Base-by-base conservation (phyloP, 2,329 filamentous ascomycete species). In the Cercospora janseana region DNA sequence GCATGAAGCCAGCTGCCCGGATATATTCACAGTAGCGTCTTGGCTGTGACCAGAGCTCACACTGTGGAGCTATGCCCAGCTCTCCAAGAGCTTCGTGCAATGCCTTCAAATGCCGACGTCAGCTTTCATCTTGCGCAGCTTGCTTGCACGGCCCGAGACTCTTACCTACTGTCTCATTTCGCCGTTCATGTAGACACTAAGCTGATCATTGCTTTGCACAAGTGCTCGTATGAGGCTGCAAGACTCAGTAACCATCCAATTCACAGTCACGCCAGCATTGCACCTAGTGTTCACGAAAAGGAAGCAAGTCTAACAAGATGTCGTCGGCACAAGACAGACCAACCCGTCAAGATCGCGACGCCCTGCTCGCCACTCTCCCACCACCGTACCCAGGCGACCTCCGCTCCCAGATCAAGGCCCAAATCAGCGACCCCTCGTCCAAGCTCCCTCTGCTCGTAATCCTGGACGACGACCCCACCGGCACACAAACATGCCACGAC, bases 401-500 rank as follows among this genome's bases (percentile, higher is more conserved):
- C 0, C 29, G 52, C 12, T n/a, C 21, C 6, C 37, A 47, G 20
- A 54, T 54, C 38, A 54, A 54, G 24, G 20, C 35, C 4, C 48
- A 26, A 27, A 18, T 54, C 26, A 44, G 48, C 31, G n/a, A 23
- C 16, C 24, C 43, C n/a, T 24, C 24, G 26, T 31, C 16, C 40
- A 41, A 31, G 6, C 48, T 45, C n/a, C 52, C 52, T 2, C 38
- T 54, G 8, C 28, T 51, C 6, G 28, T 54, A 6, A 38, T 52
- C 10, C 49, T 55, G 16, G 53, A 55, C 42, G 53, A 55, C 27
- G 53, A 55, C 38, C 53, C 53, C 2, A 82, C 79, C 0, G 78
- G 79, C n/a, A 82, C 79, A 0, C 79, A 82, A 59, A 82, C 79
- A n/a, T 81, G 79, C 63, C 77, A 81, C 62, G 73, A 77, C 56